Conservation (phyloP, 768 basidiomycete species). For the Boletellus ananas region DNA sequence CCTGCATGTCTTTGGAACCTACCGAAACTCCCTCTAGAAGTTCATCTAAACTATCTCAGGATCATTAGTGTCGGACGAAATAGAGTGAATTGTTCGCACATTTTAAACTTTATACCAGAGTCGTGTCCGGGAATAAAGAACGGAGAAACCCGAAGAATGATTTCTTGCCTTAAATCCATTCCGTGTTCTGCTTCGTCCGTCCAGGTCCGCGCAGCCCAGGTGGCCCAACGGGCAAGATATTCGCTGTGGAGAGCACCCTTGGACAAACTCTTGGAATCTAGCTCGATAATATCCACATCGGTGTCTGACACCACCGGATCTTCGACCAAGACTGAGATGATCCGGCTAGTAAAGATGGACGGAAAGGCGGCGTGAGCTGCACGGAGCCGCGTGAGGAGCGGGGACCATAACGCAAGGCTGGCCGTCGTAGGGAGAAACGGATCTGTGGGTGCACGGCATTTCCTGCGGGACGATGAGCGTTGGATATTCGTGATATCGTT, state of each 20-base stretch:
- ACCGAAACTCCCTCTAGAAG: constrained; percentile 19
- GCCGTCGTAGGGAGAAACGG: constrained; percentile 47
- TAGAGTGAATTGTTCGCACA: constrained; percentile 30
- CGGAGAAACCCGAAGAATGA: constrained; percentile 44
- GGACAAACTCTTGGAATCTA: constrained; percentile 17
- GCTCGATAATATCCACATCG: constrained; percentile 16
- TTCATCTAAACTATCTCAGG: constrained; percentile 17
- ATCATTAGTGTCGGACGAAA: constrained; percentile 5
- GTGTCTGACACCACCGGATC: constrained; percentile 10
- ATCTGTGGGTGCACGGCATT: constrained; percentile 43
- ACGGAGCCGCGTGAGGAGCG: constrained; percentile 57
- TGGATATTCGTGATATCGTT: neutral
- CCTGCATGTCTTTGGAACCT: constrained; percentile 19
- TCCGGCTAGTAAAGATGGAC: constrained; percentile 42
- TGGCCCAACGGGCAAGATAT: constrained; percentile 67
- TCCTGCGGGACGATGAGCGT: constrained; percentile 41
- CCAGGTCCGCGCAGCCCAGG: constrained; percentile 53
- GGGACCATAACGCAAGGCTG: constrained; percentile 62
- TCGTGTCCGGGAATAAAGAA: constrained; percentile 40
- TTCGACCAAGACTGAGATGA: constrained; percentile 37
- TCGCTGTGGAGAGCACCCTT: constrained; percentile 46
- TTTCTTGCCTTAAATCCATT: constrained; percentile 43
- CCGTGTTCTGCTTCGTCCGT: constrained; percentile 32
- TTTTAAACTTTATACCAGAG: constrained; percentile 23
- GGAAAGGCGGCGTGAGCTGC: constrained; percentile 54